phyloP scores from a whole-genome alignment of 768 basidiomycete species.

The Russula dissimulans region DNA sequence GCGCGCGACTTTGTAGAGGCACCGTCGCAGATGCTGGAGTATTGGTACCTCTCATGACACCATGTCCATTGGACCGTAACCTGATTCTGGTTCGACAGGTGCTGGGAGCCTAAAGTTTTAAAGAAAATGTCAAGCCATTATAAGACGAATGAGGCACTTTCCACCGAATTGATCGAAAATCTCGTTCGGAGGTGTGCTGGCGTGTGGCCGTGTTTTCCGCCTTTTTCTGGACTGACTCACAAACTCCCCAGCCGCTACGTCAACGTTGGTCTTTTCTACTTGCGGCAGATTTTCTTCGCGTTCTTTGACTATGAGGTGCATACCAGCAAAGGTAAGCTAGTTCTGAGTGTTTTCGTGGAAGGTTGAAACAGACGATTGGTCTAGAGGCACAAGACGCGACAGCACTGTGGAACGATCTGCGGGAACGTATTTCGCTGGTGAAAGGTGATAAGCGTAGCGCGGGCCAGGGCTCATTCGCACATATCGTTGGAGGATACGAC shows the following conservation, averaged over 20 bases:
- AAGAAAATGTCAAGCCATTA: constrained; percentile 75
- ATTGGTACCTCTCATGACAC: constrained; percentile 44
- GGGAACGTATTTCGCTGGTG: constrained; percentile 62
- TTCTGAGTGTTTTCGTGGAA: neutral
- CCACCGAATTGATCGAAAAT: constrained; percentile 65
- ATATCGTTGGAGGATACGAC: constrained; percentile 69
- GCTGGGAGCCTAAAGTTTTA: constrained; percentile 75
- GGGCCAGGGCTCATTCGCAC: constrained; percentile 69
- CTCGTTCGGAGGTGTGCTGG: constrained; percentile 59
- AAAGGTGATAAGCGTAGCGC: constrained; percentile 49
- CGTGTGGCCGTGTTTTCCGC: neutral
- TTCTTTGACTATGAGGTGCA: constrained; percentile 71
- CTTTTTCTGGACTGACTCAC: neutral
- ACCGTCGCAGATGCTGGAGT: constrained; percentile 88
- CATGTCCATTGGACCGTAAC: neutral
- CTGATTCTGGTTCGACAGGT: constrained; percentile 32
- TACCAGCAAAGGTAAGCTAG: constrained; percentile 47
- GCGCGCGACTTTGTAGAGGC: constrained; percentile 83
- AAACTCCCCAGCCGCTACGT: constrained; percentile 40
- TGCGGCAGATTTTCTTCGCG: constrained; percentile 80
- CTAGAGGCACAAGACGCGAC: constrained; percentile 63
- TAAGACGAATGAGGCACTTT: constrained; percentile 60
- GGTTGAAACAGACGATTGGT: constrained; percentile 1
- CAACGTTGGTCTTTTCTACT: constrained; percentile 73
- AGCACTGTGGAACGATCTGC: constrained; percentile 65